phyloP scores from a whole-genome alignment of 345 rosid genomes.

The Sisymbrium altissimum region DNA sequence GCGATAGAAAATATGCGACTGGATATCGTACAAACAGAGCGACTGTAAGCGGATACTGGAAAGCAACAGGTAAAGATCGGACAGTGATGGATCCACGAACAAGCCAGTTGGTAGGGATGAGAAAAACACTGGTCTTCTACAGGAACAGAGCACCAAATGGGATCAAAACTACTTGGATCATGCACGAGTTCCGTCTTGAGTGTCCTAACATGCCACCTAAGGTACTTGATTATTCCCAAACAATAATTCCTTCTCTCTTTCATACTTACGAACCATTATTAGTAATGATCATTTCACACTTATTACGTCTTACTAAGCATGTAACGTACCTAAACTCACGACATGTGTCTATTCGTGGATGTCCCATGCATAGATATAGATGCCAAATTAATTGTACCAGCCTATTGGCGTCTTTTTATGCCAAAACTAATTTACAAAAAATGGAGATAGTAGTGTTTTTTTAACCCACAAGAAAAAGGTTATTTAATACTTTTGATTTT shows the following conservation, averaged over 20 bases:
- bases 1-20: conserved; percentile 89
- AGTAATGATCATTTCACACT: conserved; percentile 22
- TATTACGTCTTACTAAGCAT: conserved; percentile 16
- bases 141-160: conserved; percentile 91
- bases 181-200: conserved; percentile 97
- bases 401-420: not conserved
- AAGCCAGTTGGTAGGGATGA: conserved; percentile 79
- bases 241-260: conserved; percentile 6
- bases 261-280: conserved; percentile 26
- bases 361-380: conserved; percentile 14
- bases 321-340: conserved; percentile 20
- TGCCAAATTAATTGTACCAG: conserved; percentile 18
- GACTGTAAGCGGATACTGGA: conserved; percentile 87
- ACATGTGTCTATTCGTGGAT: conserved; percentile 25
- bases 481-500: not conserved
- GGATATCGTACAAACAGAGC: conserved; percentile 92
- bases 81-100: conserved; percentile 64
- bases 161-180: conserved; percentile 94
- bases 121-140: conserved; percentile 93
- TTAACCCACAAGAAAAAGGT: not conserved
- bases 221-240: conserved; percentile 43
- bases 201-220: conserved; percentile 91
- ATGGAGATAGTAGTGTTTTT: not conserved
- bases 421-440: not conserved
- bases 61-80: conserved; percentile 97